Percentiles rank a stretch among this genome's conserved stretches.
Evolutionary conservation across 495 filamentous ascomycete species (phyloP).

Genomic region (Xylaria longipes): DNA sequence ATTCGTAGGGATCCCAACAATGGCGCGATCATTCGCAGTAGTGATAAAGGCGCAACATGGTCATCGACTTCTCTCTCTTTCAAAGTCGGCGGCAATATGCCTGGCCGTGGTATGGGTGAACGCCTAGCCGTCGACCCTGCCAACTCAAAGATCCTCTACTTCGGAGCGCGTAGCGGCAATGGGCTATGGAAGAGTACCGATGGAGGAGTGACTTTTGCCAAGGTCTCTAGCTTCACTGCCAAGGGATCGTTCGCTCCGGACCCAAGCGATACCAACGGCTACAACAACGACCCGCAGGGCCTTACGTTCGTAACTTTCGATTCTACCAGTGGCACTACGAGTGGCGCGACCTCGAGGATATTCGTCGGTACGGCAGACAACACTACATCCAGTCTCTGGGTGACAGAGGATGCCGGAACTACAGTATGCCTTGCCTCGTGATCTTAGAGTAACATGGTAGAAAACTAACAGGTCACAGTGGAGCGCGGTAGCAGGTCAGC

Average conservation of each 20-base stretch:
- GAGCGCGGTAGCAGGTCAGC: conserved; percentile 56
- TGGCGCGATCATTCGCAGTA: conserved; percentile 58
- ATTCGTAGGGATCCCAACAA: conserved; percentile 57
- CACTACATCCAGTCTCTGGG: conserved; percentile 57
- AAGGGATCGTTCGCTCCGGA: conserved; percentile 55
- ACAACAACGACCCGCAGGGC: conserved; percentile 58
- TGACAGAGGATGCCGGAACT: conserved; percentile 59
- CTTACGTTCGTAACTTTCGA: conserved; percentile 64
- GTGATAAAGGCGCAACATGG: conserved; percentile 60
- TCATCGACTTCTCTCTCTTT: conserved; percentile 55
- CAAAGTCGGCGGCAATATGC: conserved; percentile 70
- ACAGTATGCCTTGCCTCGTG: conserved; percentile 40
- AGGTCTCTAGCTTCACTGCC: conserved; percentile 64
- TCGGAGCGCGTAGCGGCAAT: conserved; percentile 65
- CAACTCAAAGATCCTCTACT: conserved; percentile 62
- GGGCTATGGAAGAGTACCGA: conserved; percentile 68
- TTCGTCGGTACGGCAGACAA: conserved; percentile 64
- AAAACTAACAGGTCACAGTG: conserved; percentile 35
- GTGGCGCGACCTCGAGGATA: conserved; percentile 60
- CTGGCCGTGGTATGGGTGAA: conserved; percentile 69
- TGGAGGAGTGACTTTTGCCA: conserved; percentile 60
- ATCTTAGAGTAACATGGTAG: background rate
- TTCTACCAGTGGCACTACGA: conserved; percentile 50
- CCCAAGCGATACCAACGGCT: conserved; percentile 51
- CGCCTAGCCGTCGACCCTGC: conserved; percentile 66